Conservation (phyloP, 192 early-diverging fungal genomes). For the Coemansia aciculifera region DNA sequence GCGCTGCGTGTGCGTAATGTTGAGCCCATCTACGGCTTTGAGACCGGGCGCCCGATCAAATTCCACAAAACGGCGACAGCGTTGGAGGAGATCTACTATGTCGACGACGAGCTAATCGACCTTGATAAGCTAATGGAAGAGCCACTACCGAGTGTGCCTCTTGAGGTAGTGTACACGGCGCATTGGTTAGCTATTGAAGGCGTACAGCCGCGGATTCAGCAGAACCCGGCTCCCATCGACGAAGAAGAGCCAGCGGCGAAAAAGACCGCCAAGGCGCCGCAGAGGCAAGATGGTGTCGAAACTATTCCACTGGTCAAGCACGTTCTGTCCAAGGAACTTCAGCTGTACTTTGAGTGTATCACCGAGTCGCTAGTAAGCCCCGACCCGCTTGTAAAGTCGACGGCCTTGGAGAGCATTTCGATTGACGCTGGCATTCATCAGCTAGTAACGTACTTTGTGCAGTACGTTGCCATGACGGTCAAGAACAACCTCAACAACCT, state of each 20-base stretch:
- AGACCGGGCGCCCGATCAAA: conserved; percentile 62
- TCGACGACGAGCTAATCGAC: conserved; percentile 93
- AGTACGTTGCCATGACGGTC: conserved; percentile 86
- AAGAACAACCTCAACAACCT: conserved; percentile 79
- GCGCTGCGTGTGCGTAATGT: conserved; percentile 90
- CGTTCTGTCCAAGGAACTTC: conserved; percentile 88
- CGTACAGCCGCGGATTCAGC: conserved; percentile 95
- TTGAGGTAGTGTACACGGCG: conserved; percentile 85
- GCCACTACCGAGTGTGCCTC: conserved; percentile 86
- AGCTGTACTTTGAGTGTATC: conserved; percentile 92
- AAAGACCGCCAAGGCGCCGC: conserved; percentile 20
- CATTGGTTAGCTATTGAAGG: conserved; percentile 99
- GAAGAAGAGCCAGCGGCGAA: conserved; percentile 29
- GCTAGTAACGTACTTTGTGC: conserved; percentile 92
- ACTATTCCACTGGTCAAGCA: conserved; percentile 81
- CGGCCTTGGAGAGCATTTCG: conserved; percentile 80
- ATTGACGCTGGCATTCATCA: conserved; percentile 94
- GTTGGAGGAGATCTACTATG: conserved; percentile 75
- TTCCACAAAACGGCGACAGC: conserved; percentile 72
- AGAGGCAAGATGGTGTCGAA: conserved; percentile 41
- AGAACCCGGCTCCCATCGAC: conserved; percentile 79
- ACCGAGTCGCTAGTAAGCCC: conserved; percentile 73
- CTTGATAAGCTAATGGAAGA: conserved; percentile 84
- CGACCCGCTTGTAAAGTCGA: conserved; percentile 65
- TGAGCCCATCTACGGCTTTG: conserved; percentile 95